Conservation (phyloP, 2,329 filamentous ascomycete species). For the Geoglossum cookeanum region DNA sequence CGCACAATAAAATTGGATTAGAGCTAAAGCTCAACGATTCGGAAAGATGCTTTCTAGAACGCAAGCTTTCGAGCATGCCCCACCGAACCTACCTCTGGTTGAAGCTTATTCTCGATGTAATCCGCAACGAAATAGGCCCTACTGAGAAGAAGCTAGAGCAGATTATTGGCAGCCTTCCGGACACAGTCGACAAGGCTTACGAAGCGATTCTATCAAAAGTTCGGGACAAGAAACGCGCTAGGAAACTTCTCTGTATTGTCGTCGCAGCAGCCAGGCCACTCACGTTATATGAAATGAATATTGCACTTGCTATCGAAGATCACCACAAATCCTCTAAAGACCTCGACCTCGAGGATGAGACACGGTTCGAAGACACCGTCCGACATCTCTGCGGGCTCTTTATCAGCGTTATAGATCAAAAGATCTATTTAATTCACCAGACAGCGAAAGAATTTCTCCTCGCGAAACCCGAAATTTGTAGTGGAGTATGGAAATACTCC, state of each 20-base stretch:
- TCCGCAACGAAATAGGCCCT: conserved; percentile 9
- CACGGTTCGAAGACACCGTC: not conserved
- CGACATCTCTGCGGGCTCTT: not conserved
- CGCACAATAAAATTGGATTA: not conserved
- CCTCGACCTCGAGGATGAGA: not conserved
- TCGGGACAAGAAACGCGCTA: conserved; percentile 12
- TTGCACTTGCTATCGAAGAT: not conserved
- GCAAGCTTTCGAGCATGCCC: not conserved
- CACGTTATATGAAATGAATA: conserved; percentile 5
- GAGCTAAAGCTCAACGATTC: not conserved
- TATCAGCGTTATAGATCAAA: not conserved
- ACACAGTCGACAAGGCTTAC: conserved; percentile 15
- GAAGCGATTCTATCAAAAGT: conserved; percentile 19
- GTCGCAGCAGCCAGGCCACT: conserved; percentile 6
- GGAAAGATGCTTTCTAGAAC: not conserved
- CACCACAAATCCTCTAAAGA: not conserved
- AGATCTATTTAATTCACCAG: not conserved
- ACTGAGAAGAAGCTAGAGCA: conserved; percentile 16
- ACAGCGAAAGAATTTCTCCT: not conserved
- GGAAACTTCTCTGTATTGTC: conserved; percentile 6
- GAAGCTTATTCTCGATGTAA: conserved; percentile 14
- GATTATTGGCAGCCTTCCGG: conserved; percentile 12
- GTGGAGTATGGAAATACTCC: not conserved
- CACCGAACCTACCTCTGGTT: conserved; percentile 22
- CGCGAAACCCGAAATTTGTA: not conserved